Base-by-base conservation (phyloP, 352 stramenopile genomes). In the Vaucheria bursata region DNA sequence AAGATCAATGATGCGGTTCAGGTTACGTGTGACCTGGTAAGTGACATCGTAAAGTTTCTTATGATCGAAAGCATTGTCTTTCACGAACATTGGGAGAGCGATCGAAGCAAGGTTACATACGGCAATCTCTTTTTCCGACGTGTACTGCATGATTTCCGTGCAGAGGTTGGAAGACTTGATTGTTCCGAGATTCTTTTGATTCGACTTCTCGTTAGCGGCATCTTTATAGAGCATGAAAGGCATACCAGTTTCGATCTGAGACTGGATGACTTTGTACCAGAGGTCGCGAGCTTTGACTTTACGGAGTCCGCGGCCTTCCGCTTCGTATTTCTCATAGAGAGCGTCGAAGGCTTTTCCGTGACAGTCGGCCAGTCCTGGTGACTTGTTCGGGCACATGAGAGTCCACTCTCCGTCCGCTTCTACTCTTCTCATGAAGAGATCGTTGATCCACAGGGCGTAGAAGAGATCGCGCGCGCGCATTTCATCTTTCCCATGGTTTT, bases 161-260 rank as follows among this genome's bases (percentile, higher is more conserved):
- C 96, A 99, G 33, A 99, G 86, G 88, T 99, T 99, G 71, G 90
- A 97, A 64, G 91, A 98, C 70, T 97, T 96, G 85, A 99, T 99
- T 40, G 92, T 98, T 59, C 96, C 96, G 8, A 98, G 87, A 82
- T 99, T 98, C 85, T 98, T 88, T 87, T 99, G 96, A 87, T 99
- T 99, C 12, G 91, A 97, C 84, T 99, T 99, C 79, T 80, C 81
- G 85, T 99, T 99, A 84, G 90, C 96, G 59, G 92, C 87, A 87
- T 99, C 96, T 88, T 99, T 99, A 89, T 95, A 99, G 1, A 98
- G 87, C 93, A 99, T 98, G 87, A 98, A 99, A 0, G 96, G 96
- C 69, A 95, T 98, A 70, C 96, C 96, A 1, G 96, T 99, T 87
- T 99, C 96, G 40, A 98, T 94, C 88, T 99, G 96, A 38, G 91